Percentiles rank a stretch among this genome's conserved stretches.
Evolutionary conservation across 2,329 filamentous ascomycete species (phyloP).

Genomic region (Diaporthe aspalathi): DNA sequence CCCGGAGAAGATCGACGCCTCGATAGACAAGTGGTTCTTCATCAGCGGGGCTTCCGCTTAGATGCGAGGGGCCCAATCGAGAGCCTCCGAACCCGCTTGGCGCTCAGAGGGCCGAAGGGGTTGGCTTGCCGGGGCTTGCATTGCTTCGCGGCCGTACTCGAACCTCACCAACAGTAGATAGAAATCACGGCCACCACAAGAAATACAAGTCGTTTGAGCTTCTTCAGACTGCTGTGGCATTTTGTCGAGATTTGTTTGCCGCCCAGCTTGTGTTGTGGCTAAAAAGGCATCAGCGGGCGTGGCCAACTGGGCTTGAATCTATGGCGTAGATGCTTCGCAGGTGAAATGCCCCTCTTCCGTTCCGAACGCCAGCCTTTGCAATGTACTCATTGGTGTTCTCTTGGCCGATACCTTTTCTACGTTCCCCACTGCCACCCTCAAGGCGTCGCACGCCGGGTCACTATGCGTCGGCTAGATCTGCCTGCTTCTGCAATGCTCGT

Average conservation of each 20-base stretch:
- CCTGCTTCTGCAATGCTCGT: constrained; percentile 81
- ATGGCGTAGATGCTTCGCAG: not conserved
- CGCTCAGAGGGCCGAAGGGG: not conserved
- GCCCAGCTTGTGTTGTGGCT: not conserved
- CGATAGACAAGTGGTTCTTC: constrained; percentile 99
- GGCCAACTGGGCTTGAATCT: not conserved
- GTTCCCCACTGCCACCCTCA: not conserved
- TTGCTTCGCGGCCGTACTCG: not conserved
- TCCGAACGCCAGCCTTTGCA: constrained; percentile 34
- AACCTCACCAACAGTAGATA: constrained; percentile 25
- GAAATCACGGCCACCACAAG: constrained; percentile 3
- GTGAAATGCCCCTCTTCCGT: not conserved
- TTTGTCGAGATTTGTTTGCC: not conserved
- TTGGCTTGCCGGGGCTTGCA: constrained; percentile 25
- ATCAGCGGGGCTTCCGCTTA: constrained; percentile 95
- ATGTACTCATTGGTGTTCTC: constrained; percentile 24
- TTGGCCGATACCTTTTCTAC: not conserved
- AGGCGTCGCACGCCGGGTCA: too few relatives aligned
- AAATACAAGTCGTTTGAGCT: constrained; percentile 11
- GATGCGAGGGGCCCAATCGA: not conserved
- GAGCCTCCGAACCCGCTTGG: not conserved
- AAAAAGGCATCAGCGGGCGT: not conserved
- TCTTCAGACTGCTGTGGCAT: not conserved
- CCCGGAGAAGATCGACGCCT: constrained; percentile 91
- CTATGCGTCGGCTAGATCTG: constrained; percentile 72